Evolutionary conservation across 2,329 filamentous ascomycete genomes (phyloP).

Genomic region (Fusarium sambucinum): DNA sequence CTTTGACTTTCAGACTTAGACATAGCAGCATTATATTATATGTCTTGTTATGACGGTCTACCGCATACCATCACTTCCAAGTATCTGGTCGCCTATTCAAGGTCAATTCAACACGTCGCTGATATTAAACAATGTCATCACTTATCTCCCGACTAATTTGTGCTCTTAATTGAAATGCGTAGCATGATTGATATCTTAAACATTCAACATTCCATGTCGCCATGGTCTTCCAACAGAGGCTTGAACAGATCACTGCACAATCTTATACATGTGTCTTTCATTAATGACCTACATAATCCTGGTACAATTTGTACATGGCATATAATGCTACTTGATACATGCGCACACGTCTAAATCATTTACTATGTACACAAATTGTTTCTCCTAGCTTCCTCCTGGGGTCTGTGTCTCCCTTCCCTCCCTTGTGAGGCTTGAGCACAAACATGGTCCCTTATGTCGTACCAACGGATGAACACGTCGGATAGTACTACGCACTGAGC

Average conservation of each 20-base stretch:
- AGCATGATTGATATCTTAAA: background rate
- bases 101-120: constrained; percentile 20
- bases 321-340: constrained; percentile 12
- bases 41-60: constrained; percentile 38
- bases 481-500: constrained; percentile 24
- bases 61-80: constrained; percentile 36
- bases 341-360: constrained; percentile 4
- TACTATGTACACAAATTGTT: constrained; percentile 10
- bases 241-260: background rate
- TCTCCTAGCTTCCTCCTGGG: constrained; percentile 18
- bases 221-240: background rate
- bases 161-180: constrained; percentile 10
- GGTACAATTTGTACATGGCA: constrained; percentile 13
- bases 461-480: constrained; percentile 41
- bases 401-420: constrained; percentile 24
- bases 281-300: background rate
- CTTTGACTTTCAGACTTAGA: background rate
- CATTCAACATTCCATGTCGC: constrained; percentile 9
- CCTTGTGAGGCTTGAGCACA: constrained; percentile 14
- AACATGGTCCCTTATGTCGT: constrained; percentile 30
- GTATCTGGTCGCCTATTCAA: constrained; percentile 24
- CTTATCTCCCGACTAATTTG: constrained; percentile 5
- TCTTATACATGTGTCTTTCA: constrained; percentile 4
- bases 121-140: constrained; percentile 12
- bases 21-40: constrained; percentile 29